Evolutionary conservation across 23 red algal species (phyloP).

Genomic region (Gracilaria domingensis): DNA sequence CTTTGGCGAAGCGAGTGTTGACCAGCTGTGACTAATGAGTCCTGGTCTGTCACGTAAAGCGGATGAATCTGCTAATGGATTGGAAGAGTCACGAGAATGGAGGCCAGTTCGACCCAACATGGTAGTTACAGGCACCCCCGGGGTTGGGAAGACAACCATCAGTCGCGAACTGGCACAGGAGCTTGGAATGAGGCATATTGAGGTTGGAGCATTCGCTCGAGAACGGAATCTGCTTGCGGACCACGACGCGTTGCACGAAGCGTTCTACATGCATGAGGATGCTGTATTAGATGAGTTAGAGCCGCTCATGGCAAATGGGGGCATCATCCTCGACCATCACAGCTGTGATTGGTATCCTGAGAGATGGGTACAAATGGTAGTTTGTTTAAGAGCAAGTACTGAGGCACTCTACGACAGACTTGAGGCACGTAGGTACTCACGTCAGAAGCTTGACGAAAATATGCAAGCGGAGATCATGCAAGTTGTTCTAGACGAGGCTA

Average conservation of each 20-base stretch:
- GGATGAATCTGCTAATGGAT: background rate
- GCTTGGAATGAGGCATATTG: conserved; percentile 72
- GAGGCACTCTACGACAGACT: conserved; percentile 84
- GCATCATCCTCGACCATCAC: conserved; percentile 80
- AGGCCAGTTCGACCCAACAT: conserved; percentile 69
- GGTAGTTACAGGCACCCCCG: conserved; percentile 87
- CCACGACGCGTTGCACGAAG: conserved; percentile 55
- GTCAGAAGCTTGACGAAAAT: conserved; percentile 76
- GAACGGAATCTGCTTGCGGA: conserved; percentile 40
- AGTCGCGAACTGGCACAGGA: conserved; percentile 18
- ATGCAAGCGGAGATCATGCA: conserved; percentile 91
- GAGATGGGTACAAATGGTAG: conserved; percentile 81
- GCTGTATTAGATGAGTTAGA: conserved; percentile 77
- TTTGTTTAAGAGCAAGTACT: conserved; percentile 63
- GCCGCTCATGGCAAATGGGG: conserved; percentile 59
- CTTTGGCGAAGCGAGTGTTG: background rate
- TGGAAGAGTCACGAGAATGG: conserved; percentile 34
- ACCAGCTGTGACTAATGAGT: background rate
- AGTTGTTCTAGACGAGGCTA: conserved; percentile 84
- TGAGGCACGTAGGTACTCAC: conserved; percentile 74
- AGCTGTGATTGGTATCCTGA: conserved; percentile 86
- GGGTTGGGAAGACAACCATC: conserved; percentile 56
- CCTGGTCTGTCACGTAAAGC: background rate
- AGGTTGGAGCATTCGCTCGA: conserved; percentile 62
- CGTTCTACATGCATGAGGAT: conserved; percentile 76